Conservation (phyloP, 768 basidiomycete species). For the Pulveroboletus sp. region DNA sequence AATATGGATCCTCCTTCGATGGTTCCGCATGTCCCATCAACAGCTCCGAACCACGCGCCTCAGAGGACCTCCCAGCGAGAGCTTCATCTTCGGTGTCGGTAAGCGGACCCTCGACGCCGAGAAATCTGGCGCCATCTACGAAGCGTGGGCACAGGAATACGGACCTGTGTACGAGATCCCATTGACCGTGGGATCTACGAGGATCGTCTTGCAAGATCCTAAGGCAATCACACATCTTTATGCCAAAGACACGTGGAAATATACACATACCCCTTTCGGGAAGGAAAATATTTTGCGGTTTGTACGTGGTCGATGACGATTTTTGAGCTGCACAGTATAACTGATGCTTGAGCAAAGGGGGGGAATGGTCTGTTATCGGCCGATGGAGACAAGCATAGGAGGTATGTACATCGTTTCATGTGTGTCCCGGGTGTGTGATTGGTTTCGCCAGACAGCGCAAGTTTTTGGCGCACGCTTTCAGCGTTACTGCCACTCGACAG, state of each 20-base stretch:
- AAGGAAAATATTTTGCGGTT: constrained; percentile 28
- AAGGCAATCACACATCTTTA: constrained; percentile 27
- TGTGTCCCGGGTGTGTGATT: background rate
- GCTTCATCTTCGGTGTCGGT: constrained; percentile 16
- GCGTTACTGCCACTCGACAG: constrained; percentile 32
- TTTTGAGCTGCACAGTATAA: background rate
- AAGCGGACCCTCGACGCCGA: background rate
- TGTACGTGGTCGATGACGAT: background rate
- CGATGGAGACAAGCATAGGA: constrained; percentile 41
- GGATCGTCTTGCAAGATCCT: constrained; percentile 34
- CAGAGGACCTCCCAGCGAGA: constrained; percentile 15
- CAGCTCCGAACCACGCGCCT: constrained; percentile 11
- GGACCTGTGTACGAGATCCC: constrained; percentile 16
- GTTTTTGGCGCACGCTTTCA: constrained; percentile 37
- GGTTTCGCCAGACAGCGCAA: constrained; percentile 29
- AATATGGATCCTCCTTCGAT: constrained; percentile 8
- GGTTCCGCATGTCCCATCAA: background rate
- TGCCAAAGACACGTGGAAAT: constrained; percentile 27
- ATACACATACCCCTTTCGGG: constrained; percentile 36
- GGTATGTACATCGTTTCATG: background rate
- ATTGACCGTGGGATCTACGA: constrained; percentile 6
- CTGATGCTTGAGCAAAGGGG: background rate
- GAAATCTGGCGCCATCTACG: constrained; percentile 11
- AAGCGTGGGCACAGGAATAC: constrained; percentile 20
- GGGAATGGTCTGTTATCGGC: constrained; percentile 30